phyloP scores from a whole-genome alignment of 371 early-diverging fungal species.

The Mucor lusitanicus region DNA sequence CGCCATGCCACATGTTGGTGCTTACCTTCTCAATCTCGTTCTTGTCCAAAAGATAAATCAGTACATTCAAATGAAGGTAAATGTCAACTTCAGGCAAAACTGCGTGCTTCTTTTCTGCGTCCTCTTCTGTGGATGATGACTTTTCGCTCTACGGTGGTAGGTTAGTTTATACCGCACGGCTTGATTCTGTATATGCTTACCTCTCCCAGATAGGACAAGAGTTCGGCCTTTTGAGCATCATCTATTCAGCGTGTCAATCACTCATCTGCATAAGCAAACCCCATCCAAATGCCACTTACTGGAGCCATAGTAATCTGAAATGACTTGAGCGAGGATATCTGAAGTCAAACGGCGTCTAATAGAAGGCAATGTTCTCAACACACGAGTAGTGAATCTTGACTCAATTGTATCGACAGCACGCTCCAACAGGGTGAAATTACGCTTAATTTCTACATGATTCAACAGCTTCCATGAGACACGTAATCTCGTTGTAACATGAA shows the following conservation, averaged over 20 bases:
- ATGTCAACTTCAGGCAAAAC: constrained; percentile 88
- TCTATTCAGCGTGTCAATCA: constrained; percentile 14
- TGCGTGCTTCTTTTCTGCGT: constrained; percentile 35
- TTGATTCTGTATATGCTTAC: constrained; percentile 17
- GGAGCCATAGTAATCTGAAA: constrained; percentile 61
- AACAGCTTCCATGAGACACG: not conserved
- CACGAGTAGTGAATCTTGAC: constrained; percentile 86
- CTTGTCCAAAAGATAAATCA: constrained; percentile 83
- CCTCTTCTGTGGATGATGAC: constrained; percentile 22
- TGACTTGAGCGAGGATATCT: constrained; percentile 65
- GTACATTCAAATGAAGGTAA: constrained; percentile 78
- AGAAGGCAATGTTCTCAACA: constrained; percentile 77
- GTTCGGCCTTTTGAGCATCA: constrained; percentile 32
- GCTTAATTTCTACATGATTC: constrained; percentile 73
- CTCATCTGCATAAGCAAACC: not conserved
- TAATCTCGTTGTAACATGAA: not conserved
- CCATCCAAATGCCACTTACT: constrained; percentile 46
- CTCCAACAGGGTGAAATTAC: constrained; percentile 79
- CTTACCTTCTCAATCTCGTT: constrained; percentile 70
- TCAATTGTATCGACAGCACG: constrained; percentile 84
- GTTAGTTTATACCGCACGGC: not conserved
- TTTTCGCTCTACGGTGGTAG: constrained; percentile 13
- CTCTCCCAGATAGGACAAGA: constrained; percentile 44
- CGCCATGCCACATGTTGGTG: not conserved
- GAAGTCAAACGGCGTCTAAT: constrained; percentile 79